phyloP scores from a whole-genome alignment of 192 early-diverging fungal genomes.

The Coemansia sp. region DNA sequence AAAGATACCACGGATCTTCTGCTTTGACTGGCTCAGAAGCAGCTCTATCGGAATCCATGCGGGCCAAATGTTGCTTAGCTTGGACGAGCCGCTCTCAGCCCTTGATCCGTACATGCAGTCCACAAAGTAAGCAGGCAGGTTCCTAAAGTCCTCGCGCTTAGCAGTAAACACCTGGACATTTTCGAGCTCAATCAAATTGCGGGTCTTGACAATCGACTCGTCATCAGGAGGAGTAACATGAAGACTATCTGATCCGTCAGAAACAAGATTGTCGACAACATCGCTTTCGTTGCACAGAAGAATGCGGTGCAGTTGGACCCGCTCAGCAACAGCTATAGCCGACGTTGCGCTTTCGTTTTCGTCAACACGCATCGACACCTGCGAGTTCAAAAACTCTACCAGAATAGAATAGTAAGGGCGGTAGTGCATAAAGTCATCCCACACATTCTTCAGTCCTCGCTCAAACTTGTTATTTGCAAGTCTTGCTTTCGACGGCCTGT shows the following conservation, averaged over 20 bases:
- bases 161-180: conserved; percentile 56
- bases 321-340: conserved; percentile 48
- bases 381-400: conserved; percentile 58
- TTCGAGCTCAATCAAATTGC: conserved; percentile 52
- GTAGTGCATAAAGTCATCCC: conserved; percentile 53
- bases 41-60: conserved; percentile 60
- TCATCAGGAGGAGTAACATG: conserved; percentile 33
- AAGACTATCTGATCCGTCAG: background rate
- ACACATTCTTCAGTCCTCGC: conserved; percentile 39
- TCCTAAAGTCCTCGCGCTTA: conserved; percentile 42
- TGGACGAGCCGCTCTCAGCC: conserved; percentile 21
- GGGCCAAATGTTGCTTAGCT: conserved; percentile 51
- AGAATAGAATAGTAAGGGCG: conserved; percentile 47
- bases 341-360: conserved; percentile 42
- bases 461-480: conserved; percentile 45
- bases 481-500: conserved; percentile 18
- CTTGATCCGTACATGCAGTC: conserved; percentile 54
- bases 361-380: conserved; percentile 54
- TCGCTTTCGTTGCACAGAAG: conserved; percentile 42
- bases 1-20: conserved; percentile 40
- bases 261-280: background rate
- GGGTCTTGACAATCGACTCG: conserved; percentile 57
- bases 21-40: conserved; percentile 44
- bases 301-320: conserved; percentile 48
- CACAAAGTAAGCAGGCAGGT: conserved; percentile 49